Evolutionary conservation across 768 basidiomycete genomes (phyloP).

Genomic region (Kwoniella sp.): DNA sequence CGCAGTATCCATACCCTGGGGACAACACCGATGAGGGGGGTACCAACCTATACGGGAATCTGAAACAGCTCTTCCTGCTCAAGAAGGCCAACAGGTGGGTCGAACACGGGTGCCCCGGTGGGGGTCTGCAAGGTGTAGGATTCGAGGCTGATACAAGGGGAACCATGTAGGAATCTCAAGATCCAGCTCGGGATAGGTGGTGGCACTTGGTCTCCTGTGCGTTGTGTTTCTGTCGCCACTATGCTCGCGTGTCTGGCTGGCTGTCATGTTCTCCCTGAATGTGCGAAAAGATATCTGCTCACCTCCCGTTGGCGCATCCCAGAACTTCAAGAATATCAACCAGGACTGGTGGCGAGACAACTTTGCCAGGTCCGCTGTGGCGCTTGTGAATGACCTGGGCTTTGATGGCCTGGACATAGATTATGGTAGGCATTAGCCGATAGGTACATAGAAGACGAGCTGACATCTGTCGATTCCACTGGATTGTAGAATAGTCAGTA

Average conservation of each 20-base stretch:
- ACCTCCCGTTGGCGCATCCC: too few relatives aligned
- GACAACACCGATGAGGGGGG: constrained; percentile 92
- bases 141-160: too few relatives aligned
- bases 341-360: constrained; percentile 60
- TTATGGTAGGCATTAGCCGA: background rate
- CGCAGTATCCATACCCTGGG: constrained; percentile 75
- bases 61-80: constrained; percentile 85
- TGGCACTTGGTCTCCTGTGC: constrained; percentile 53
- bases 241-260: too few relatives aligned
- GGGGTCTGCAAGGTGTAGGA: too few relatives aligned
- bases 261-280: too few relatives aligned
- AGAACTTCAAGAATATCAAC: constrained; percentile 75
- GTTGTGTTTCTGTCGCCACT: too few relatives aligned
- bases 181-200: constrained; percentile 82
- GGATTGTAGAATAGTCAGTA: constrained; percentile 26
- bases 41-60: constrained; percentile 87
- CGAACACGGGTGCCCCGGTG: too few relatives aligned
- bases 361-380: constrained; percentile 76
- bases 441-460: too few relatives aligned
- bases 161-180: constrained; percentile 55
- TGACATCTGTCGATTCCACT: too few relatives aligned
- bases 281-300: too few relatives aligned
- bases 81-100: constrained; percentile 71
- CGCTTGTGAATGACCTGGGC: constrained; percentile 81
- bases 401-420: constrained; percentile 62